Evolutionary conservation across 2,329 filamentous ascomycete genomes (phyloP).

Genomic region (Thermothelomyces thermophilus): DNA sequence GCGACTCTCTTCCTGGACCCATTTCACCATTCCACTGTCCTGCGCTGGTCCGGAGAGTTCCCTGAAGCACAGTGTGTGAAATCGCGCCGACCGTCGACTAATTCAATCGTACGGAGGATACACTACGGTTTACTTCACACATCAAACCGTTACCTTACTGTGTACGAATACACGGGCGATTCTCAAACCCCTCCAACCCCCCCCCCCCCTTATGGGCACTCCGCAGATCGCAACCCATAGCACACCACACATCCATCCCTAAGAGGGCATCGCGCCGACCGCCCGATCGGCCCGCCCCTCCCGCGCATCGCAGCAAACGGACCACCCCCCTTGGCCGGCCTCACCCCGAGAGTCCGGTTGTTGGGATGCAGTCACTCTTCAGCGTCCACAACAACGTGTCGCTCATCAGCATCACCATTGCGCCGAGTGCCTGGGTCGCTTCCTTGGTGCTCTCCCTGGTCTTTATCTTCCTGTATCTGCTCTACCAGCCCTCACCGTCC

Average conservation of each 20-base stretch:
- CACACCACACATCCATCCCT: neutral
- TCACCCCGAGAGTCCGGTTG: constrained; percentile 23
- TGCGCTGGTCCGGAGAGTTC: neutral
- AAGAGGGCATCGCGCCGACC: constrained; percentile 11
- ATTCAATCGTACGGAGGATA: too few species aligned
- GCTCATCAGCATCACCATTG: constrained; percentile 52
- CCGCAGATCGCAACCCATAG: constrained; percentile 3
- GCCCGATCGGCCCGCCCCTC: constrained; percentile 7
- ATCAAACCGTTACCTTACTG: too few species aligned
- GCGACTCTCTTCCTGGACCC: neutral
- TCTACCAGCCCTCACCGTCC: constrained; percentile 36
- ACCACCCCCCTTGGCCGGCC: constrained; percentile 6
- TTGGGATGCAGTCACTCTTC: constrained; percentile 50
- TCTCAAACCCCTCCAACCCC: too few species aligned
- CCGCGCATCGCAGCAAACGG: constrained; percentile 7
- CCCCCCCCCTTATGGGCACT: too few species aligned
- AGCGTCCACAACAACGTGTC: constrained; percentile 57
- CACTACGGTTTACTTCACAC: too few species aligned
- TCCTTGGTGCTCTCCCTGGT: constrained; percentile 43
- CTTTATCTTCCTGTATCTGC: constrained; percentile 45
- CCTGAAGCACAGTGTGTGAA: constrained; percentile 1
- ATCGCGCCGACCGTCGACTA: neutral
- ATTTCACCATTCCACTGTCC: neutral
- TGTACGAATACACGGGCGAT: too few species aligned
- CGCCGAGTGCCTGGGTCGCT: constrained; percentile 51